A percentile compares a stretch with the other conserved stretches of the same genome.
Conservation (phyloP, 2,329 filamentous ascomycete species). For the Corinectria fuckeliana region DNA sequence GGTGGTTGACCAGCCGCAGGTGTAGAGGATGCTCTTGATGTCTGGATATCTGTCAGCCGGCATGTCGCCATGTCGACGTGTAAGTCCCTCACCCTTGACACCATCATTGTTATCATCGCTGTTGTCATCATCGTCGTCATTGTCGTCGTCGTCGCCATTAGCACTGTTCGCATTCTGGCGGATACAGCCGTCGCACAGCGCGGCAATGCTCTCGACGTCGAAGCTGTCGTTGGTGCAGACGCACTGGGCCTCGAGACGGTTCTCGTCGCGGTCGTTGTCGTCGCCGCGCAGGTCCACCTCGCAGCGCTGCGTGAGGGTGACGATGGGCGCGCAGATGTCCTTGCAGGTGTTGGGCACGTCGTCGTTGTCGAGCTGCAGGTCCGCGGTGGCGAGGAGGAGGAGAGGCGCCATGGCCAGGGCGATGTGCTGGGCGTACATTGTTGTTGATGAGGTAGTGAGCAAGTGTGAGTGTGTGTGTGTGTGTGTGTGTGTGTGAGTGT, state of each 20-base stretch:
- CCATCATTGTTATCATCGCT: slow-evolving; percentile 25
- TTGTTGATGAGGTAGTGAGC: not conserved
- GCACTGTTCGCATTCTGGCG: slow-evolving; percentile 38
- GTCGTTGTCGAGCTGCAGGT: slow-evolving; percentile 43
- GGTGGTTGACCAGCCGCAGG: slow-evolving; percentile 44
- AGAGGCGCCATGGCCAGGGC: slow-evolving; percentile 40
- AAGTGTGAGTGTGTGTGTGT: not conserved
- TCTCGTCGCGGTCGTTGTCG: slow-evolving; percentile 42
- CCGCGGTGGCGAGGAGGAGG: slow-evolving; percentile 40
- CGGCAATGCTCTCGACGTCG: slow-evolving; percentile 45
- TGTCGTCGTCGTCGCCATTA: slow-evolving; percentile 28
- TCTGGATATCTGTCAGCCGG: slow-evolving; percentile 30
- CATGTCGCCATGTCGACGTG: not conserved
- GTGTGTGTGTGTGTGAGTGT: not conserved
- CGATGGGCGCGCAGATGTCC: slow-evolving; percentile 46
- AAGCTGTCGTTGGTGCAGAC: slow-evolving; percentile 51
- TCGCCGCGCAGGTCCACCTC: slow-evolving; percentile 41
- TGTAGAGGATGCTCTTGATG: slow-evolving; percentile 44
- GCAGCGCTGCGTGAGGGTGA: slow-evolving; percentile 44
- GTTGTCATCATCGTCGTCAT: slow-evolving; percentile 26
- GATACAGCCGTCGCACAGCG: slow-evolving; percentile 48
- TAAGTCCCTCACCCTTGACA: slow-evolving; percentile 28
- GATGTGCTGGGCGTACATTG: slow-evolving; percentile 42
- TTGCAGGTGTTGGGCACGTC: slow-evolving; percentile 45
- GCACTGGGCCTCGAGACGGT: slow-evolving; percentile 48